Percentiles rank a stretch among this genome's conserved stretches.
Conservation (phyloP, 768 basidiomycete species). For the Suillus discolor region DNA sequence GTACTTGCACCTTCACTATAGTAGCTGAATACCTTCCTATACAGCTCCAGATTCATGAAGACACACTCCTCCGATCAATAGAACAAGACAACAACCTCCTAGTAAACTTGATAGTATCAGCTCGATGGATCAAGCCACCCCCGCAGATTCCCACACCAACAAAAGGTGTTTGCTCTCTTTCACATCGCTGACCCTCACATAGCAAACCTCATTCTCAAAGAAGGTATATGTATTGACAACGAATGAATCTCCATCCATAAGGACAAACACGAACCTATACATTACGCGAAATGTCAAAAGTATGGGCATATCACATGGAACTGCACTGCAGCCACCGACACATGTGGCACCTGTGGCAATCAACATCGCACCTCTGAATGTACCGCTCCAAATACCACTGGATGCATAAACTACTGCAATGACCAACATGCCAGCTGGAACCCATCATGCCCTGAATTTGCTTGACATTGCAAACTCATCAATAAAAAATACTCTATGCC, state of each 20-base stretch:
- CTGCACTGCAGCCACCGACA: background rate
- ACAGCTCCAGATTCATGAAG: too few species aligned
- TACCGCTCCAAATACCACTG: background rate
- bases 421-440: conserved; percentile 13
- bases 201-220: conserved; percentile 27
- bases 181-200: conserved; percentile 16
- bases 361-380: background rate
- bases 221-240: conserved; percentile 21
- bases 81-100: too few species aligned
- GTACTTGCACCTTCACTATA: too few species aligned
- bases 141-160: conserved; percentile 16
- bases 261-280: conserved; percentile 6
- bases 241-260: conserved; percentile 16
- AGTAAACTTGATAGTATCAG: too few species aligned
- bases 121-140: too few species aligned
- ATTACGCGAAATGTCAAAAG: conserved; percentile 5
- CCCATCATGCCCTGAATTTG: conserved; percentile 8
- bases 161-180: conserved; percentile 25
- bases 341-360: conserved; percentile 3
- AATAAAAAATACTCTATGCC: background rate
- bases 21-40: too few species aligned
- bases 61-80: too few species aligned
- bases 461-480: background rate
- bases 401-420: background rate
- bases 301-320: background rate